Conservation (phyloP, 345 rosid species). For the Eucalyptus sideroxylon region DNA sequence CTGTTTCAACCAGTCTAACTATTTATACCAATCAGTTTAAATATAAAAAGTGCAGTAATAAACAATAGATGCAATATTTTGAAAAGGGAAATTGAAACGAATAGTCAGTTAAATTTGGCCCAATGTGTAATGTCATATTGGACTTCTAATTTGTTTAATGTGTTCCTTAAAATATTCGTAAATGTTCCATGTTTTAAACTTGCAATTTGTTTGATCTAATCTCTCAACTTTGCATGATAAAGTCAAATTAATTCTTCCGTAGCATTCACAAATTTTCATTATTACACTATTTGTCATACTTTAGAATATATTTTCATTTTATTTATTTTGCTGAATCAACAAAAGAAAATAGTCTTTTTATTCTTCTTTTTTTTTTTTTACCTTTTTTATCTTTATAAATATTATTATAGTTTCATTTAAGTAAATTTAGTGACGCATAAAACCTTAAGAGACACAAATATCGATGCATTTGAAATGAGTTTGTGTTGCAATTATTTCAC, state of each 20-base stretch:
- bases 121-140: fast-evolving
- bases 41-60: no score
- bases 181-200: fast-evolving
- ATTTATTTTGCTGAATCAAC: background rate
- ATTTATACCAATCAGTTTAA: fast-evolving
- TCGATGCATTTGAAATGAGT: background rate
- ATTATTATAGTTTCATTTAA: no score
- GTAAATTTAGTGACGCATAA: no score
- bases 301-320: no score
- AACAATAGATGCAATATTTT: no score
- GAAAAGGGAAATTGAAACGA: no score
- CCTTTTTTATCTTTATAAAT: no score
- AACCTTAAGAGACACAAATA: fast-evolving
- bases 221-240: background rate
- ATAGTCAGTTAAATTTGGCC: no score
- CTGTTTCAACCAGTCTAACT: no score
- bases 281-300: no score
- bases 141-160: no score
- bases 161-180: fast-evolving
- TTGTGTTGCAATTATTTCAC: background rate
- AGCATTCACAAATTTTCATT: background rate
- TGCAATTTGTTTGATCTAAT: fast-evolving
- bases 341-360: no score
- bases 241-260: background rate
- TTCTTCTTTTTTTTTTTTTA: fast-evolving